A percentile compares a stretch with the other conserved stretches of the same genome.
Conservation (phyloP, 257 asterid species). For the Osmanthus fragrans region DNA sequence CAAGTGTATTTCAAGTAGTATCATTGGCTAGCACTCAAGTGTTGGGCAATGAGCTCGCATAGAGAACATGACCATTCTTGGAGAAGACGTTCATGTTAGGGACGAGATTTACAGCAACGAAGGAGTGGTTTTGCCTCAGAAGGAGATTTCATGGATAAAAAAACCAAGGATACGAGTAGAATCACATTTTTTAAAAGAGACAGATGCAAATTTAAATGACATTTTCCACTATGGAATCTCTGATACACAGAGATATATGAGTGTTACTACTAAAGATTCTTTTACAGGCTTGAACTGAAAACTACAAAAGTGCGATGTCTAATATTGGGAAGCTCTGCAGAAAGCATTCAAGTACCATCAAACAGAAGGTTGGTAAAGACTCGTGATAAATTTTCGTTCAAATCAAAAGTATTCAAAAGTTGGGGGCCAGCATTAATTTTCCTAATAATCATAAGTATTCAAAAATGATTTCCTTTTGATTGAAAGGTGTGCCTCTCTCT, state of each 20-base stretch:
- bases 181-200: background rate
- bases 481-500: too few species aligned
- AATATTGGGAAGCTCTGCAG: constrained; percentile 17
- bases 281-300: constrained; percentile 16
- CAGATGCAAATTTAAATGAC: constrained; percentile 1
- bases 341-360: background rate
- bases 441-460: too few species aligned
- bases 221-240: too few species aligned
- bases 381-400: too few species aligned
- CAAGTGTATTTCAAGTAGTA: constrained; percentile 73
- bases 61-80: constrained; percentile 88
- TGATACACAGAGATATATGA: too few species aligned
- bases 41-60: constrained; percentile 92
- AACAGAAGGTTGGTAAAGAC: too few species aligned
- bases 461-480: too few species aligned
- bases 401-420: too few species aligned
- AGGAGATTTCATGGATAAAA: constrained; percentile 51
- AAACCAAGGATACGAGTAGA: constrained; percentile 11
- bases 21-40: constrained; percentile 91
- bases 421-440: too few species aligned
- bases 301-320: constrained; percentile 5
- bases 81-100: constrained; percentile 83
- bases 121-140: constrained; percentile 84
- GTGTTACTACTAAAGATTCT: background rate
- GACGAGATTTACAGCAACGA: constrained; percentile 86